Evolutionary conservation across 352 stramenopile species (phyloP), one percentile per base, ranked within the genome.

Genomic region (Phytophthora chlamydospora): DNA sequence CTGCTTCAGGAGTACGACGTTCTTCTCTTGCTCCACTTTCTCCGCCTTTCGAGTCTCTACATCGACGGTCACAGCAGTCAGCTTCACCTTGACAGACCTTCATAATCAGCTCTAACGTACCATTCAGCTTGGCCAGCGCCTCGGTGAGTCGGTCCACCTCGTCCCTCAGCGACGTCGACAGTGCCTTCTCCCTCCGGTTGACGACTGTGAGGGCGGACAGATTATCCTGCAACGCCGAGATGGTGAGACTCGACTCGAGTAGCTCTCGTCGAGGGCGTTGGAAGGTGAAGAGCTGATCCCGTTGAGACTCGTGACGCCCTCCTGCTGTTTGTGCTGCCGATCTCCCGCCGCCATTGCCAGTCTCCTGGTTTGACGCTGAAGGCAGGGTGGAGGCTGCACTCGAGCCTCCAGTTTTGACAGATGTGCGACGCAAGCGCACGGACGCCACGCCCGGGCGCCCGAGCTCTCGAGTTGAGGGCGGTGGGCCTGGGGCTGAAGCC

Each of bases 1-100:
- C 36, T 85, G 55, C 35, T 74, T 68, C 19, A 66, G 47, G 16
- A 71, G 41, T 2, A 24, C 38, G 6, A 36, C 43, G 29, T 71
- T 77, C 32, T 82, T 85, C 21, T 88, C 75, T 41, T 82, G 71
- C 40, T 89, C 77, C 11, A 58, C 49, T 11, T 82, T 85, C 41
- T 89, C 67, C 32, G 69, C 62, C 8, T 83, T 72, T 7, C 72
- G 72, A 35, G 65, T 27, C 35, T 88, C 77, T 89, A 41, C 27
- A 49, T 16, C n/a, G 47, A 31, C 17, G 31, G 27, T 58, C 10
- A 62, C n/a, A 48, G 32, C 17, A 36, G 34, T 58, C 10, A 62
- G 11, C 21, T 6, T 7, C 21, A 36, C 4, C 16, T 32, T 27
- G 17, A 38, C 2, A 12, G 21, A 40, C 2, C 13, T 21, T 24